Evolutionary conservation across 805 yeast species (phyloP), one percentile per base, ranked within the genome.

Genomic region (Metschnikowia similis): DNA sequence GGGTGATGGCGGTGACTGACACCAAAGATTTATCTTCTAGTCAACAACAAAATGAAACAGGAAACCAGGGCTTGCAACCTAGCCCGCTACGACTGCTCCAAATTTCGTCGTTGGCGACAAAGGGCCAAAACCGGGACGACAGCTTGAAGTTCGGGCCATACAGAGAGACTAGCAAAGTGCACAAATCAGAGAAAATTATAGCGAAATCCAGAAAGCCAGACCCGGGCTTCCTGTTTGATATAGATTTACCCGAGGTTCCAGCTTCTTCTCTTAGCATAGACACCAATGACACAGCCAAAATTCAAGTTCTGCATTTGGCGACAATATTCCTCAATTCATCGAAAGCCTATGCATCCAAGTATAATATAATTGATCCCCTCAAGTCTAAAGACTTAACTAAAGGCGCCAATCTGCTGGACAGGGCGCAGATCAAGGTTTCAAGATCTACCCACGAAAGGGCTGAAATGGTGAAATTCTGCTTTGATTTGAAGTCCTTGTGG

Each of bases 401-500:
- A 35, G 39, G 31, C 13, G 35, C 40, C 32, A 28, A 28, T 35
- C 51, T 49, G 51, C 47, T 41, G 29, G 45, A 45, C 49, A 47
- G 55, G n/a, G 35, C 14, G 11, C 51, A 35, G 26, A 43, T 48
- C 10, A 47, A 53, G 10, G 57, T 69, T 0, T 66, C 80, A 4
- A 66, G 67, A 27, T 58, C 69, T 4, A 70, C 81, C 0, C 55
- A 71, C 10, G 64, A 69, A 26, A 59, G 85, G 45, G 82, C 81
- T 0, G 82, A 78, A 45, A 71, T 71, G 49, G 82, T 80, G 14
- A 74, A 75, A 49, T 60, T 72, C 10, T 68, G 75, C 57, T 52
- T 84, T 8, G 79, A 76, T 29, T 66, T 75, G 50, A 81, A 79
- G 59, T 83, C 81, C 58, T 62, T 68, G 13, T 68, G 74, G 45